A percentile compares a stretch with the other conserved stretches of the same genome.
phyloP scores from a whole-genome alignment of 805 yeast species.

The Candida coquimbonensis region DNA sequence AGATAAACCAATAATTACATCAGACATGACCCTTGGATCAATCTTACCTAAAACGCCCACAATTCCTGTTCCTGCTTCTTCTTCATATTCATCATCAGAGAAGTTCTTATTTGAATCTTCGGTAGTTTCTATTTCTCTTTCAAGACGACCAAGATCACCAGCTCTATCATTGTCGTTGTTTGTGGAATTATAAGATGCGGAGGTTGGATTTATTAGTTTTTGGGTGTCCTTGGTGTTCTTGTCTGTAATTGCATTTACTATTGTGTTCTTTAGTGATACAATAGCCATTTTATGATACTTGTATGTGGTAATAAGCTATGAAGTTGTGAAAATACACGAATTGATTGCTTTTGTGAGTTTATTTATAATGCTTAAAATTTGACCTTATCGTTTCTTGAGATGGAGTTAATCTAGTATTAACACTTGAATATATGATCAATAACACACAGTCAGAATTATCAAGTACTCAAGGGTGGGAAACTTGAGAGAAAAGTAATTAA shows the following conservation, averaged over 20 bases:
- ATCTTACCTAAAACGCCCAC: constrained; percentile 36
- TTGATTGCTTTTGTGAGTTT: too few relatives aligned
- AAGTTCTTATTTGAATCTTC: constrained; percentile 2
- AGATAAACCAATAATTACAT: constrained; percentile 84
- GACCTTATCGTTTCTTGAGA: too few relatives aligned
- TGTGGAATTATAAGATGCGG: constrained; percentile 12
- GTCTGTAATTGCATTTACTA: constrained; percentile 11
- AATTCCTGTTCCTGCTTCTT: constrained; percentile 7
- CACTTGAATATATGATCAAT: too few relatives aligned
- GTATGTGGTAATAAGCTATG: too few relatives aligned
- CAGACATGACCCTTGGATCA: constrained; percentile 92
- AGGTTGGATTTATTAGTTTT: constrained; percentile 10
- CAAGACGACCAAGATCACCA: constrained; percentile 7
- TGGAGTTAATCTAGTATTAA: too few relatives aligned
- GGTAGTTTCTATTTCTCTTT: constrained; percentile 3
- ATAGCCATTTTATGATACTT: constrained; percentile 13
- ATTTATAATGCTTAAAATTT: too few relatives aligned
- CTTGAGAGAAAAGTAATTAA: too few relatives aligned
- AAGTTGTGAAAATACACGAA: too few relatives aligned
- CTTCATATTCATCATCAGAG: constrained; percentile 4
- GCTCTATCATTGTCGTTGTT: constrained; percentile 4
- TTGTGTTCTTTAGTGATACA: constrained; percentile 22
- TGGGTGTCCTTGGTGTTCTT: constrained; percentile 4
- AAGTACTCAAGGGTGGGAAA: too few relatives aligned
- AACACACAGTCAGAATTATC: too few relatives aligned